Base-by-base conservation (phyloP, 139 green algal genomes). In the Yamagishiella unicocca region DNA sequence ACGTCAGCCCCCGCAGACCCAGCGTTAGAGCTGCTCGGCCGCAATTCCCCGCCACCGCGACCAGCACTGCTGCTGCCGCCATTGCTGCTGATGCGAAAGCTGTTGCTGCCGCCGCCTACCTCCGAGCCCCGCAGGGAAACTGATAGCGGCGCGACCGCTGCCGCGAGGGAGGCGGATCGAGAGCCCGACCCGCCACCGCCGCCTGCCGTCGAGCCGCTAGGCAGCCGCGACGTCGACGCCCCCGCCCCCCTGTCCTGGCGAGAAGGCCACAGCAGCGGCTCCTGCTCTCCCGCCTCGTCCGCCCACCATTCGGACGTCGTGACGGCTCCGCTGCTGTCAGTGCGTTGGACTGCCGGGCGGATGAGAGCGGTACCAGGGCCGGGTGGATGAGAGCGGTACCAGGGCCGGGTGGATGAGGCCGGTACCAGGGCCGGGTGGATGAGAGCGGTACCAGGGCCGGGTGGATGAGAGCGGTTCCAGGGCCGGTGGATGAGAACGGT, bases 211-310 rank as follows among this genome's bases (percentile, higher is more conserved):
- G n/a, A n/a, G n/a, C n/a, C n/a, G n/a, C n/a, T n/a, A n/a, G n/a
- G n/a, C n/a, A n/a, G n/a, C n/a, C n/a, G n/a, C n/a, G n/a, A n/a
- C n/a, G n/a, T n/a, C n/a, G n/a, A n/a, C n/a, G n/a, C n/a, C n/a
- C n/a, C n/a, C n/a, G n/a, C n/a, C n/a, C n/a, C n/a, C n/a, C n/a
- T 19, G 46, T 82, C 46, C 74, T 68, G 74, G 17, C 50, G 74
- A 22, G 54, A 5, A 19, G 74, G 74, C 74, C 74, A 82, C 45
- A 82, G 53, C 74, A 82, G 74, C 31, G 74, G 74, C 74, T 82
- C 74, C 31, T 22, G 17, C 10, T 68, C 46, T 31, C 74, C 74
- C 2, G 45, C 31, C 53, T 82, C 74, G n/a, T 82, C 74, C 38
- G 74, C 50, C 74, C 74, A 82, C 74, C 74, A 82, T 7, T 82